A percentile compares a stretch with the other conserved stretches of the same genome.
Evolutionary conservation across 2,329 filamentous ascomycete species (phyloP).

Genomic region (Camptophora hylomeconis): DNA sequence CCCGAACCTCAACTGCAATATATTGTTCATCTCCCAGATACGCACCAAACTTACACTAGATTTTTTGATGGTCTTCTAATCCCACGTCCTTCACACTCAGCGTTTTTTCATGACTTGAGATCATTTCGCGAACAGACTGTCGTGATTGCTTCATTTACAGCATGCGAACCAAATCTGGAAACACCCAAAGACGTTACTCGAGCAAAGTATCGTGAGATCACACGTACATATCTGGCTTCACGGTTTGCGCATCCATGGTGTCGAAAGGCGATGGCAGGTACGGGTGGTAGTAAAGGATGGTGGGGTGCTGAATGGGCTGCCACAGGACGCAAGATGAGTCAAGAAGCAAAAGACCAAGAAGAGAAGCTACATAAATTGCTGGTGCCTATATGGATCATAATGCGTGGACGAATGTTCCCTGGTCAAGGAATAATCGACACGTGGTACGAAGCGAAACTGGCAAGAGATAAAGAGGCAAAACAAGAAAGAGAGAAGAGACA

Average conservation of each 20-base stretch:
- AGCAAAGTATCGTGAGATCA: conserved; percentile 9
- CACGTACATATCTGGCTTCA: conserved; percentile 9
- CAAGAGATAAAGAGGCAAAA: conserved; percentile 1
- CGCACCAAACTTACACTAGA: conserved; percentile 10
- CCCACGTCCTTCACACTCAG: conserved; percentile 9
- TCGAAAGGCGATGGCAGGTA: too few species aligned
- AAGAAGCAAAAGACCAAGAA: conserved; percentile 12
- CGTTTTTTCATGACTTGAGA: conserved; percentile 15
- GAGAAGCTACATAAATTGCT: conserved; percentile 16
- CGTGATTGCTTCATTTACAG: conserved; percentile 9
- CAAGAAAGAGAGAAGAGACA: conserved; percentile 1
- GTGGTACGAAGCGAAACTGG: conserved; percentile 9
- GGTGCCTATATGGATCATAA: conserved; percentile 17
- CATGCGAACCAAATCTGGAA: too few species aligned
- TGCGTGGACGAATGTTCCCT: conserved; percentile 15
- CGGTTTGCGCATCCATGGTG: conserved; percentile 17
- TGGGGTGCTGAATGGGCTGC: conserved; percentile 6
- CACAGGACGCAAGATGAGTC: conserved; percentile 6
- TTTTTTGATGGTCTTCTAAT: conserved; percentile 16
- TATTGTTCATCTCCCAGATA: conserved; percentile 12
- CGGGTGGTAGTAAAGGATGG: conserved; percentile 3
- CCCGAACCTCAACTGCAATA: conserved; percentile 9
- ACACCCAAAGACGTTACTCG: neutral
- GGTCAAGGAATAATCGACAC: conserved; percentile 8
- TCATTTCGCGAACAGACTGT: conserved; percentile 13